These are phyloP conservation scores for Sarocladiaceae sp. DNA, from an alignment of 2,329 filamentous ascomycete genomes.

Conservation along the genomic window DNA sequence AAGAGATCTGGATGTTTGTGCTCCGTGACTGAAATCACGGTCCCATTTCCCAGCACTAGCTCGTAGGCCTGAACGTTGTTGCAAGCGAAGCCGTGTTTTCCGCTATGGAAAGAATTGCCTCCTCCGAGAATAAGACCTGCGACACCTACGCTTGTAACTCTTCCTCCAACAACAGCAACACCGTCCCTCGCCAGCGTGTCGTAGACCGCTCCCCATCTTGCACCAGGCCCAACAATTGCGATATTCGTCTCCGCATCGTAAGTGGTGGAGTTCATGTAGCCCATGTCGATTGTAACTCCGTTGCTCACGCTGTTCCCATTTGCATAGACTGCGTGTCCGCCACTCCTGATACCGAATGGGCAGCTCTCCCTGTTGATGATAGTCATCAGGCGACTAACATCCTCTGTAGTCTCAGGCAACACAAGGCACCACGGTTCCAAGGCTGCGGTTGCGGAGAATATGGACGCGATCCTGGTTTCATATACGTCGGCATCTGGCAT, in stretches of 20 bases:
- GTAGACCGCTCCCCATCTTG: conserved; percentile 13
- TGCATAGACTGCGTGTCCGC: conserved; percentile 39
- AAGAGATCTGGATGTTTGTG: conserved; percentile 11
- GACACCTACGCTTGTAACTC: conserved; percentile 28
- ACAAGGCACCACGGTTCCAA: neutral
- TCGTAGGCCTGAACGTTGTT: conserved; percentile 39
- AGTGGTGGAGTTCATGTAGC: conserved; percentile 15
- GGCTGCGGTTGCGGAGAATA: neutral
- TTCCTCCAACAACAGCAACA: conserved; percentile 36
- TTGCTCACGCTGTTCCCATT: conserved; percentile 35
- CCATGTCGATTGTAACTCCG: conserved; percentile 39
- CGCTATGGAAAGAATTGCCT: conserved; percentile 19
- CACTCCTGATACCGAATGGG: conserved; percentile 38
- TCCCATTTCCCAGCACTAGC: conserved; percentile 41
- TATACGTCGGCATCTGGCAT: neutral
- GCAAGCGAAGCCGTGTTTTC: conserved; percentile 38
- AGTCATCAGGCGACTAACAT: neutral
- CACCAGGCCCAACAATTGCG: conserved; percentile 11
- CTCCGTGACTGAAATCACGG: conserved; percentile 33
- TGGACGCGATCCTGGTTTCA: neutral
- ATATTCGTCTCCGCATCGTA: conserved; percentile 12
- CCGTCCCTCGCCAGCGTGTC: conserved; percentile 20
- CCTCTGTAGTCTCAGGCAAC: neutral
- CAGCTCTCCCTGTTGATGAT: neutral
- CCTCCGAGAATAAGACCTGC: conserved; percentile 23